Evolutionary conservation across 805 yeast genomes (phyloP).

Genomic region (Yamadazyma takamatsuzukensis): DNA sequence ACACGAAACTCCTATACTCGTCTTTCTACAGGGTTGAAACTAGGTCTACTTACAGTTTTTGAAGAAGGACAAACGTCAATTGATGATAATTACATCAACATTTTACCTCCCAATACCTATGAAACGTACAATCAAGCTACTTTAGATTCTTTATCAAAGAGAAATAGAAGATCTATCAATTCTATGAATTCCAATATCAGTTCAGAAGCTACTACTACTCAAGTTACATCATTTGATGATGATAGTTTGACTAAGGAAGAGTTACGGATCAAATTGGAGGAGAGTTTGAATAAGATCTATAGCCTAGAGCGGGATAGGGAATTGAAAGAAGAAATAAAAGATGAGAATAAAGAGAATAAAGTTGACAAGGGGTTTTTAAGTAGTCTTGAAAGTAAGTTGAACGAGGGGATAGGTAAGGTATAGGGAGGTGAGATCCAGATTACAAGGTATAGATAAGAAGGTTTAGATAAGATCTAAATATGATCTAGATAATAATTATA

Average conservation of each 20-base stretch:
- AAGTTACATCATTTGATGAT: conserved; percentile 29
- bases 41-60: conserved; percentile 36
- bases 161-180: conserved; percentile 52
- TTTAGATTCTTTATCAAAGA: conserved; percentile 31
- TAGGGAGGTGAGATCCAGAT: too few relatives aligned
- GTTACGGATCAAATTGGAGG: conserved; percentile 32
- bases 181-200: conserved; percentile 46
- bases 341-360: neutral
- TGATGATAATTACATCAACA: conserved; percentile 26
- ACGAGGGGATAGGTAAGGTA: neutral
- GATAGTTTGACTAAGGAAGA: conserved; percentile 27
- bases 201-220: conserved; percentile 48
- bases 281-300: conserved; percentile 35
- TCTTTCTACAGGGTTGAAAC: conserved; percentile 33
- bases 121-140: conserved; percentile 35
- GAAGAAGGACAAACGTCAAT: conserved; percentile 21
- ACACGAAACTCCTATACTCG: conserved; percentile 17
- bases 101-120: conserved; percentile 18
- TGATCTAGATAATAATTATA: conserved; percentile 1
- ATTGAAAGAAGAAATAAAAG: conserved; percentile 1
- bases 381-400: neutral
- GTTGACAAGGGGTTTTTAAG: neutral
- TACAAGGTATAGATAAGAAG: too few relatives aligned
- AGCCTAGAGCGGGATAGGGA: conserved; percentile 17
- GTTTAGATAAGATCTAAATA: too few relatives aligned